Conservation (phyloP, 2,329 filamentous ascomycete genomes). For the Capronia epimyces region DNA sequence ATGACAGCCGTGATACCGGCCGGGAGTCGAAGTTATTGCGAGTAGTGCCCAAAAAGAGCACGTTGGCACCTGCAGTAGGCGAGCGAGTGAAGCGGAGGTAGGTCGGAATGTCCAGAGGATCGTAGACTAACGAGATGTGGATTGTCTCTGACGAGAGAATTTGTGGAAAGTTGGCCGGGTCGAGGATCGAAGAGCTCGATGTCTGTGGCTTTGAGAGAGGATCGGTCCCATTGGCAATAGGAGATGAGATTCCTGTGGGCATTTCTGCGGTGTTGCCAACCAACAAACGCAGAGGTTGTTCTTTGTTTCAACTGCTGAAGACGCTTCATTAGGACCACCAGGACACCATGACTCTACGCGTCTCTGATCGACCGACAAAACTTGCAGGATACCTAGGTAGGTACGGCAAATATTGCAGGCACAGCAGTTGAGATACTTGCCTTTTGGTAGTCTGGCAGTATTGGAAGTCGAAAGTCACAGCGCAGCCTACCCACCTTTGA, state of each 20-base stretch:
- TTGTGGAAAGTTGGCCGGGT: constrained; percentile 40
- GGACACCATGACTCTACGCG: too few relatives aligned
- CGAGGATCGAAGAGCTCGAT: constrained; percentile 31
- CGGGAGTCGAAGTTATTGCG: constrained; percentile 40
- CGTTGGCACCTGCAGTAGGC: constrained; percentile 41
- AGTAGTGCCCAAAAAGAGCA: constrained; percentile 45
- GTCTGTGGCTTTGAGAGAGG: neutral
- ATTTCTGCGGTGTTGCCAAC: constrained; percentile 1
- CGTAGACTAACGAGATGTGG: constrained; percentile 41
- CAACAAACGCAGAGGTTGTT: too few relatives aligned
- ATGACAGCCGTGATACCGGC: constrained; percentile 42
- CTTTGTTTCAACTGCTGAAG: too few relatives aligned
- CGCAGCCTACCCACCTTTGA: too few relatives aligned
- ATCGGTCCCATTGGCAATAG: neutral
- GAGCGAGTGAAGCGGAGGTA: constrained; percentile 38
- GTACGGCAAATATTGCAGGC: too few relatives aligned
- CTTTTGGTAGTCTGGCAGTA: too few relatives aligned
- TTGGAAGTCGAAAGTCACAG: too few relatives aligned
- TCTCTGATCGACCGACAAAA: too few relatives aligned
- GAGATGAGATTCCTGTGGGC: constrained; percentile 3
- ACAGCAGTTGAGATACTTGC: too few relatives aligned
- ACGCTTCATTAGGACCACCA: too few relatives aligned
- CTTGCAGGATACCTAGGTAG: too few relatives aligned
- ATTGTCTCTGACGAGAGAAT: constrained; percentile 36
- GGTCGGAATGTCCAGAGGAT: constrained; percentile 35